Percentiles rank a stretch among this genome's conserved stretches.
These are phyloP conservation scores for Lignosus rhinocerotis DNA, from an alignment of 1,284 basidiomycete species.

Conservation along the genomic window DNA sequence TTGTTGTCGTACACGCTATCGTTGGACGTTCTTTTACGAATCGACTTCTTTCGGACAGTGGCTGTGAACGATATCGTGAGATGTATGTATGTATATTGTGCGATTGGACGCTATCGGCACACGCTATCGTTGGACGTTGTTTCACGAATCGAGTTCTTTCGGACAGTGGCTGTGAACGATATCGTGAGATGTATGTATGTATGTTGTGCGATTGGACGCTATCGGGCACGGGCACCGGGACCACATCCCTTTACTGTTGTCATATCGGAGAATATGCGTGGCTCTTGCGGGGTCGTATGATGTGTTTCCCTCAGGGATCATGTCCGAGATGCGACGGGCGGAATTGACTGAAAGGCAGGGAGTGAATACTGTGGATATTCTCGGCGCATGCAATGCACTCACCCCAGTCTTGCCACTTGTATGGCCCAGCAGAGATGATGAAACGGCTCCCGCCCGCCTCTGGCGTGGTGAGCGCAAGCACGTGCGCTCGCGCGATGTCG, in stretches of 20 bases:
- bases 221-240: too few relatives aligned
- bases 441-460: conserved; percentile 66
- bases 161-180: too few relatives aligned
- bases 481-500: conserved; percentile 61
- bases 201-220: neutral
- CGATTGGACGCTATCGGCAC: neutral
- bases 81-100: neutral
- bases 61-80: neutral
- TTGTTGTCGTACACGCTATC: neutral
- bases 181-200: neutral
- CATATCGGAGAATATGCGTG: conserved; percentile 33
- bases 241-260: conserved; percentile 42
- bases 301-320: conserved; percentile 26
- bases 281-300: conserved; percentile 28
- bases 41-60: too few relatives aligned
- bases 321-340: conserved; percentile 16
- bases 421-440: conserved; percentile 42
- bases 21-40: neutral
- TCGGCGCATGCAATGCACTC: neutral
- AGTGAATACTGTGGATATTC: neutral
- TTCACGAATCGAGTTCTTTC: neutral
- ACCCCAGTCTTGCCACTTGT: conserved; percentile 37
- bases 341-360: conserved; percentile 7
- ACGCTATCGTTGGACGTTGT: neutral
- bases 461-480: conserved; percentile 50